A percentile compares a stretch with the other conserved stretches of the same genome.
Conservation (phyloP, 2,329 filamentous ascomycete species). For the Aspergillus sclerotialis region DNA sequence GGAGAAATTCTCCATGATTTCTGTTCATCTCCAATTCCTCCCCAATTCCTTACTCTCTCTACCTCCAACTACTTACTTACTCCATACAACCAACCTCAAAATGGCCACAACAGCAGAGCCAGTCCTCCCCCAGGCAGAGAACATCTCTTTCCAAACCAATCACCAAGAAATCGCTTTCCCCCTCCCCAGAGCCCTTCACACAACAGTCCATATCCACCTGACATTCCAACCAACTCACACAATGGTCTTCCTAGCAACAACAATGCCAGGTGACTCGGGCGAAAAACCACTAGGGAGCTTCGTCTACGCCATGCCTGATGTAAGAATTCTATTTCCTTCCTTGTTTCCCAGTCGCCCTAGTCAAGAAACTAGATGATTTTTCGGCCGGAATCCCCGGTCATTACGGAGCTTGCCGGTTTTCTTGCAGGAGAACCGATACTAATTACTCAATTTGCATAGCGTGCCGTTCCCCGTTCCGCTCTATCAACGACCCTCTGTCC, state of each 20-base stretch:
- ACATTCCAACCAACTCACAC: constrained; percentile 47
- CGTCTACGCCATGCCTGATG: constrained; percentile 88
- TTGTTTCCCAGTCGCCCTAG: not conserved
- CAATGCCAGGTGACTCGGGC: constrained; percentile 38
- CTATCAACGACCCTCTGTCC: constrained; percentile 69
- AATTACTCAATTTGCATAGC: constrained; percentile 20
- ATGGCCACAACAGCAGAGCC: constrained; percentile 8
- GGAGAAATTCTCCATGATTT: no score
- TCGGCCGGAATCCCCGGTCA: no score
- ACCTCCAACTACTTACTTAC: no score
- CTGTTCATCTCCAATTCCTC: no score
- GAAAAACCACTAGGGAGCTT: constrained; percentile 70
- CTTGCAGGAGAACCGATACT: no score
- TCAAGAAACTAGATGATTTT: not conserved
- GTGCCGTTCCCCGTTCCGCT: constrained; percentile 45
- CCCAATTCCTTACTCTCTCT: no score
- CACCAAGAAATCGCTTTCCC: constrained; percentile 52
- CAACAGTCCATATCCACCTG: constrained; percentile 54
- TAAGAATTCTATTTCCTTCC: constrained; percentile 36
- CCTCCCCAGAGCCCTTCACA: constrained; percentile 49
- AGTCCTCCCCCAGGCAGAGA: constrained; percentile 11
- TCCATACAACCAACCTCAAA: constrained; percentile 4
- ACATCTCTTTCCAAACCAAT: constrained; percentile 23
- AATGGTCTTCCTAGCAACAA: constrained; percentile 52
- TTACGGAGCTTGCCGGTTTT: no score